These are phyloP conservation scores for Brassica nigra DNA, from an alignment of 345 rosid genomes.

Conservation along the genomic window DNA sequence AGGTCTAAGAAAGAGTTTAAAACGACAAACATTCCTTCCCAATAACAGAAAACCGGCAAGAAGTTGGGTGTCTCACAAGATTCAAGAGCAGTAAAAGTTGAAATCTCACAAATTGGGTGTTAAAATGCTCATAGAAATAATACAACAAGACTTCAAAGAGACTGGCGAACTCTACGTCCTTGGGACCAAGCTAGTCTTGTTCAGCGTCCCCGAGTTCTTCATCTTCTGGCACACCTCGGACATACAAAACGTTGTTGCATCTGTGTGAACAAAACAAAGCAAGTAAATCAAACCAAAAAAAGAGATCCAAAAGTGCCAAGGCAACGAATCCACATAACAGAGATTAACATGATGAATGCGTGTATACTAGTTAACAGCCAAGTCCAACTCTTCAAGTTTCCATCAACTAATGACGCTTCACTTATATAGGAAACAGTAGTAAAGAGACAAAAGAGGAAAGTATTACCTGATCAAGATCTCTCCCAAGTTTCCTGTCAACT, in stretches of 20 bases:
- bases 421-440: not conserved
- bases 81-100: not conserved
- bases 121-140: slow-evolving; percentile 9
- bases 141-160: slow-evolving; percentile 8
- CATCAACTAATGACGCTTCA: not conserved
- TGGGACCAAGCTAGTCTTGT: slow-evolving; percentile 42
- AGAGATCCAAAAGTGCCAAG: not conserved
- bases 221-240: slow-evolving; percentile 94
- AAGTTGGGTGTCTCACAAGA: slow-evolving; percentile 1
- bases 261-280: slow-evolving; percentile 43
- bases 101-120: not conserved
- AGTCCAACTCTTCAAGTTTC: not conserved
- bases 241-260: slow-evolving; percentile 89
- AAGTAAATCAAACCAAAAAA: not conserved
- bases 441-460: not conserved
- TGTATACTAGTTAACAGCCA: not conserved
- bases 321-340: not conserved
- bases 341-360: not conserved
- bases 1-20: not conserved
- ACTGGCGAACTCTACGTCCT: not conserved
- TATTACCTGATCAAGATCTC: slow-evolving; percentile 86
- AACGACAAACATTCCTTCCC: not conserved
- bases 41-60: not conserved
- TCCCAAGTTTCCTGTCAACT: slow-evolving; percentile 82
- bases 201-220: slow-evolving; percentile 87